These are phyloP conservation scores for Grosmannia clavigera DNA, from an alignment of 2,329 filamentous ascomycete genomes.

Conservation along the genomic window DNA sequence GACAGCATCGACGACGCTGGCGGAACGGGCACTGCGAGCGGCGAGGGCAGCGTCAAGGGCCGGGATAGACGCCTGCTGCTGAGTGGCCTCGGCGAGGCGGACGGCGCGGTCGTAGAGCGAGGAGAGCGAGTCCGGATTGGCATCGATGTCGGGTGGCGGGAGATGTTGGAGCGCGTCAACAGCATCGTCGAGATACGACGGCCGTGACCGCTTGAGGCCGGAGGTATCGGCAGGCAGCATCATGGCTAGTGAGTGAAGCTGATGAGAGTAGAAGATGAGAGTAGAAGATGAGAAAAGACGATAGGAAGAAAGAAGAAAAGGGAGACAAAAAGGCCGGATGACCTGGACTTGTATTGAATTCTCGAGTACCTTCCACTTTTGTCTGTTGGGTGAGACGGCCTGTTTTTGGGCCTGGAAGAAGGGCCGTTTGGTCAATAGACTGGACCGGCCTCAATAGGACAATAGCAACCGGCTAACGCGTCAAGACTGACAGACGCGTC, in stretches of 20 bases:
- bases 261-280: neutral
- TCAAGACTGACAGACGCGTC: neutral
- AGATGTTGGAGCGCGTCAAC: slow-evolving; percentile 2
- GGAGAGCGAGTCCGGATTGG: neutral
- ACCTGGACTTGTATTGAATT: no score
- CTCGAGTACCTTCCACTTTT: neutral
- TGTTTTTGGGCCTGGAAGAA: neutral
- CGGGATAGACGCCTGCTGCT: neutral
- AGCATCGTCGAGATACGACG: slow-evolving; percentile 2
- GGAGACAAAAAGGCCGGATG: neutral
- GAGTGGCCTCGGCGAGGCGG: neutral
- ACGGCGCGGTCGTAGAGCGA: slow-evolving; percentile 1
- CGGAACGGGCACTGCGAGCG: neutral
- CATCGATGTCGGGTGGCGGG: slow-evolving; percentile 1
- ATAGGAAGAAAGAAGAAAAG: neutral
- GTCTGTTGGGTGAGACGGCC: neutral
- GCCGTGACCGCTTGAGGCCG: neutral
- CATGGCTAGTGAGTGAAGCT: neutral
- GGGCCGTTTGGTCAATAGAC: slow-evolving; percentile 2
- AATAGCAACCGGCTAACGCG: neutral
- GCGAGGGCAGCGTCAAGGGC: neutral
- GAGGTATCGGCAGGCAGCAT: neutral
- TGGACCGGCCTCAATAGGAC: neutral
- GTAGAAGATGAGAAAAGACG: neutral
- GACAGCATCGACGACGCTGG: neutral